Evolutionary conservation across 208 protist species (phyloP), one percentile per base, ranked within the genome.

Genomic region (Acanthamoeba royreba): DNA sequence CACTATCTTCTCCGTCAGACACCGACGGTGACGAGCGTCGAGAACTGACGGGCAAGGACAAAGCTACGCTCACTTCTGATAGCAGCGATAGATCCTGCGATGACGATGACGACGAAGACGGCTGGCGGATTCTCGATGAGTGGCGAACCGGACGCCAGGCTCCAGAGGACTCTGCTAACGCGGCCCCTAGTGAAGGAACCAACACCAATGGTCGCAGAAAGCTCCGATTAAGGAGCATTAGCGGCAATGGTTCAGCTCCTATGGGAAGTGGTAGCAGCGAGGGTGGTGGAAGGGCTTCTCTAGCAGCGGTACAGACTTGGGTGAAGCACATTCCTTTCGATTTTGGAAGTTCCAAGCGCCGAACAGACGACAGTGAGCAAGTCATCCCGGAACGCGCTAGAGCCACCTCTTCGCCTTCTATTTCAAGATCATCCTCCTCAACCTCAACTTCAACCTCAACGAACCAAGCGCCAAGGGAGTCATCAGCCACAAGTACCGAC

Each of bases 241-340:
- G 42, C 25, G 25, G 42, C 42, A 28, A n/a, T 1, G 22, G 72
- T n/a, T n/a, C n/a, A n/a, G n/a, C n/a, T n/a, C n/a, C n/a, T n/a
- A n/a, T n/a, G n/a, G 72, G 25, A 8, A 4, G 63, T 38, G 7
- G 69, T 28, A 28, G 4, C 38, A 28, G 9, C 31, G 69, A 42
- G 69, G 43, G 42, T 22, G 9, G 19, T n/a, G 1, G 72, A 83
- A 43, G 72, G 42, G 43, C 46, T 22, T 33, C 72, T 5, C 25
- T 83, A 11, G 38, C 72, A 1, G 72, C 72, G 13, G 72, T 83
- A n/a, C 72, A 83, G 72, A 83, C 72, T 2, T 83, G 72, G 72
- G 72, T 83, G 42, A 83, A 83, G 72, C 72, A 83, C 72, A 83
- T 83, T 43, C 72, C 72, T 38, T 83, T 83, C 72, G 72, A 83